Conservation (phyloP, 495 filamentous ascomycete genomes). For the Hyaloscypha finlandica region DNA sequence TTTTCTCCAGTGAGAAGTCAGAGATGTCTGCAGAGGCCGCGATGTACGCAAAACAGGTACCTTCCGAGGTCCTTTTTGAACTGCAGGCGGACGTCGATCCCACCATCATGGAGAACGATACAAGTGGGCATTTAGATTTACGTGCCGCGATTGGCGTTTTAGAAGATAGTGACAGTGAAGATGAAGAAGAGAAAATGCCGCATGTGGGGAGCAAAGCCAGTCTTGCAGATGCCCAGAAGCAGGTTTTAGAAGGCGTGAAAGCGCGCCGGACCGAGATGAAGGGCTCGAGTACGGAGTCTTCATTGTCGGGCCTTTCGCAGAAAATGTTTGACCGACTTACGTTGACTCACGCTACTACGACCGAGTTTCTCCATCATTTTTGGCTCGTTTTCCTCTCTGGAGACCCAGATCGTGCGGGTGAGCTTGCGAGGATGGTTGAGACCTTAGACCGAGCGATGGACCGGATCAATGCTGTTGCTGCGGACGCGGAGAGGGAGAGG, state of each 20-base stretch:
- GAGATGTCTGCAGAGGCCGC: conserved; percentile 55
- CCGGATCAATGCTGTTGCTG: conserved; percentile 80
- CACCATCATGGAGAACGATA: conserved; percentile 44
- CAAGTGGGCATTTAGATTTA: conserved; percentile 54
- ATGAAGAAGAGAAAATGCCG: conserved; percentile 53
- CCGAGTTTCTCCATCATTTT: conserved; percentile 95
- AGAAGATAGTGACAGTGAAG: conserved; percentile 69
- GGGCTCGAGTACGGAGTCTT: conserved; percentile 42
- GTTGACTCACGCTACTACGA: conserved; percentile 87
- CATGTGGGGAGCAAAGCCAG: conserved; percentile 61
- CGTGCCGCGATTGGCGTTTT: conserved; percentile 59
- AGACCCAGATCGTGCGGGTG: conserved; percentile 71
- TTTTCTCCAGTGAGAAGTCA: conserved; percentile 68
- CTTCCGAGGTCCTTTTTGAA: conserved; percentile 62
- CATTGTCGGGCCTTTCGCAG: conserved; percentile 64
- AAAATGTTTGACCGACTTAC: conserved; percentile 70
- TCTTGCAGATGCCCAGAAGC: conserved; percentile 54
- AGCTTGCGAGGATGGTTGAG: conserved; percentile 75
- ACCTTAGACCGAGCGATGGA: conserved; percentile 72
- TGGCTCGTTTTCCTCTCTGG: conserved; percentile 88
- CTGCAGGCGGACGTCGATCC: conserved; percentile 62
- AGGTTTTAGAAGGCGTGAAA: conserved; percentile 53
- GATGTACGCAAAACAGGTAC: conserved; percentile 65
- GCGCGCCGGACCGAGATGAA: conserved; percentile 57
- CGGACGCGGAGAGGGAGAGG: conserved; percentile 74